Conservation (phyloP, 2,329 filamentous ascomycete genomes). For the Blastomyces parvus region DNA sequence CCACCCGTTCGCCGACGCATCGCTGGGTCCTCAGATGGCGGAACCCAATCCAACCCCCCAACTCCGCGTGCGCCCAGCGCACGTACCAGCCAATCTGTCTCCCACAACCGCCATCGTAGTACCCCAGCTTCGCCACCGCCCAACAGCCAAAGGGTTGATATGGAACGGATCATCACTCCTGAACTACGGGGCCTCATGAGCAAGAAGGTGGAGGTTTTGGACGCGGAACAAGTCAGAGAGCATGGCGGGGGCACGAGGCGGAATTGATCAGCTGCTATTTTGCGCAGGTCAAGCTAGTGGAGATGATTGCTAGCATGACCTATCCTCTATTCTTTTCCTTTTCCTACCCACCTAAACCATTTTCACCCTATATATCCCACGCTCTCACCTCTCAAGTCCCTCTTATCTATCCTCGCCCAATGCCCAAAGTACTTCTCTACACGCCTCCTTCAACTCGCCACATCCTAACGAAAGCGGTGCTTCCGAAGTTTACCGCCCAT, state of each 20-base stretch:
- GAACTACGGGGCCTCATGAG: constrained; percentile 55
- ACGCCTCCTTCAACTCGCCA: background rate
- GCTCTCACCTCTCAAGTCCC: background rate
- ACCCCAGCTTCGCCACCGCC: constrained; percentile 4
- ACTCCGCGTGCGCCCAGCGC: background rate
- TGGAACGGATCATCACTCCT: constrained; percentile 50
- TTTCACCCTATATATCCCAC: background rate
- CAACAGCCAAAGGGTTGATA: constrained; percentile 21
- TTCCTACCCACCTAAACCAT: background rate
- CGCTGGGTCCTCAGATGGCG: background rate
- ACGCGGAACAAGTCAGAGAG: constrained; percentile 37
- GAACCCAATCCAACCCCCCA: background rate
- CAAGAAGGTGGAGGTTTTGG: constrained; percentile 47
- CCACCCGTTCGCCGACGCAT: constrained; percentile 31
- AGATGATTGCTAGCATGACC: background rate
- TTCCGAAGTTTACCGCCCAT: background rate
- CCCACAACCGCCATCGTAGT: background rate
- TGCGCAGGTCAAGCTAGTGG: background rate
- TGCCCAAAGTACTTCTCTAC: background rate
- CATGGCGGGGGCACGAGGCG: constrained; percentile 33
- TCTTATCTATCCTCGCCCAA: background rate
- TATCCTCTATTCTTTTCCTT: no score
- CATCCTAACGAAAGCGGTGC: no score
- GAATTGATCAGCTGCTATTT: background rate
- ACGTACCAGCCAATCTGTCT: background rate